Base-by-base conservation (phyloP, 768 basidiomycete genomes). In the Pleurotus citrinopileatus region DNA sequence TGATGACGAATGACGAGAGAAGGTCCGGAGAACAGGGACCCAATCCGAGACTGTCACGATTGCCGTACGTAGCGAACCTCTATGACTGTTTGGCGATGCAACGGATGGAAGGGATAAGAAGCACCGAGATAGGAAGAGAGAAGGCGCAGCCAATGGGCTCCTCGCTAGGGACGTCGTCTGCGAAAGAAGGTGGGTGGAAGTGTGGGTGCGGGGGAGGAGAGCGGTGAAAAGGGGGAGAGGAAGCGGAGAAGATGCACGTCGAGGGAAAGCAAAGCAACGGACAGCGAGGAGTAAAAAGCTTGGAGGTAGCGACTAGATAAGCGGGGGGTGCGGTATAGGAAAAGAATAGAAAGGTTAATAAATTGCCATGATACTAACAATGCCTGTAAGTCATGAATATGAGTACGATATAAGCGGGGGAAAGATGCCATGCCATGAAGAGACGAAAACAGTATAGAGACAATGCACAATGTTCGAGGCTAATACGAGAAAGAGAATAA, bases 401-500 rank as follows among this genome's bases (percentile, higher is more conserved):
- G 48, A 51, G 48, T 51, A 51, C 32, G 48, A 20, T 51, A 51
- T 17, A 32, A 22, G 22, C 17, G 20, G 34, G 34, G 28, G 22
- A 23, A 37, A 37, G 28, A 51, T 51, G 48, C 48, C 48, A 51
- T 51, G 48, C 34, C 19, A 37, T 34, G 29, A 37, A 25, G 34
- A 57, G 25, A 47, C 17, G 37, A 23, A 6, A 53, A 22, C 45
- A 55, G 32, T 53, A 28, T 26, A 37, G 52, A 53, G 27, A 44
- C 29, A 51, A 25, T 34, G 43, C 52, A 36, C 17, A 19, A 53
- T 40, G 52, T 38, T 36, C 32, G 50, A 27, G 22, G 43, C 53
- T 55, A 56, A 54, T 55, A 60, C 8, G 38, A 52, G 58, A 60
- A 59, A 57, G 36, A n/a, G n/a, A 34, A 54, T 57, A 61, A 53